Percentiles rank a stretch among this genome's conserved stretches.
Conservation (phyloP, 306 rosid genomes). For the Urtica urens region DNA sequence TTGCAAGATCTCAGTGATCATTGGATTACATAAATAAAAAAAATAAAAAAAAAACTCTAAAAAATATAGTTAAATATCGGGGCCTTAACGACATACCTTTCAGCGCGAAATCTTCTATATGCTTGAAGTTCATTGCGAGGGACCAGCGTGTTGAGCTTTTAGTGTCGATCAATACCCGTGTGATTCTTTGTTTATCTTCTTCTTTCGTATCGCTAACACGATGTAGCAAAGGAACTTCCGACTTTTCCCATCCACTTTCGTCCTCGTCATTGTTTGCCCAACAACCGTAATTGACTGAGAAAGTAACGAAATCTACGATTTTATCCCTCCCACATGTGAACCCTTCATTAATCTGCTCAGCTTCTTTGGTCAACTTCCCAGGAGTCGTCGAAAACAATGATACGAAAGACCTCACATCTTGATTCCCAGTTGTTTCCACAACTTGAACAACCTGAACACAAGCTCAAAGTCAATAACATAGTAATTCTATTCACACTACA, state of each 20-base stretch:
- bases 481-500: too few species aligned
- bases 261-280: slow-evolving; percentile 43
- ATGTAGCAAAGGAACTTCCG: slow-evolving; percentile 54
- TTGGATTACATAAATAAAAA: not conserved
- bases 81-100: slow-evolving; percentile 32
- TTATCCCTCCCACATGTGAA: slow-evolving; percentile 61
- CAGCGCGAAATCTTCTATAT: slow-evolving; percentile 61
- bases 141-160: slow-evolving; percentile 79
- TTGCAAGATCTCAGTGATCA: slow-evolving; percentile 7
- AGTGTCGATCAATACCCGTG: slow-evolving; percentile 49
- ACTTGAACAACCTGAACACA: slow-evolving; percentile 80
- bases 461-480: not conserved
- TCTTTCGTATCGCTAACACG: slow-evolving; percentile 32
- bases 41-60: not conserved
- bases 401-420: slow-evolving; percentile 42
- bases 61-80: too few species aligned
- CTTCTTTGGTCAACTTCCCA: slow-evolving; percentile 78
- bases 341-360: slow-evolving; percentile 57
- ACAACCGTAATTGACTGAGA: slow-evolving; percentile 71
- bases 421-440: slow-evolving; percentile 56
- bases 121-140: slow-evolving; percentile 64
- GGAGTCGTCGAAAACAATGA: slow-evolving; percentile 80
- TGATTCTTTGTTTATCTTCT: slow-evolving; percentile 36
- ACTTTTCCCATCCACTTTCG: slow-evolving; percentile 51
- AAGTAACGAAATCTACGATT: slow-evolving; percentile 68